Percentiles rank a stretch among this genome's conserved stretches.
Conservation (phyloP, 768 basidiomycete genomes). For the Mycena indigotica region DNA sequence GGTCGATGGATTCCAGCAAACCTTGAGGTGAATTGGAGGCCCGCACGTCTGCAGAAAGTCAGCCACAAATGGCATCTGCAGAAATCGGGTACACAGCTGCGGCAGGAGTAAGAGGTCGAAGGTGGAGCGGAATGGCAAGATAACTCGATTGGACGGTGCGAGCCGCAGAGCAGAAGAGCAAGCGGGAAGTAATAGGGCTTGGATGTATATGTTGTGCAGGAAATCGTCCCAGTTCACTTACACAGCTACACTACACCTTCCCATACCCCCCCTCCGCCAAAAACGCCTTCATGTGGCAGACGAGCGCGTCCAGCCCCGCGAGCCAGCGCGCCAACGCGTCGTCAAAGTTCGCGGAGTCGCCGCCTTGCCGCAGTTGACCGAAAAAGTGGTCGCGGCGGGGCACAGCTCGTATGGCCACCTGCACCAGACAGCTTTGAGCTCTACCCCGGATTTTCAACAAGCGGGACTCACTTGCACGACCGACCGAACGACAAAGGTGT, state of each 20-base stretch:
- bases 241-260: conserved; percentile 38
- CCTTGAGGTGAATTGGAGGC: no score
- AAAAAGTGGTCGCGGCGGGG: conserved; percentile 68
- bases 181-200: no score
- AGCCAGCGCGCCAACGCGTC: conserved; percentile 63
- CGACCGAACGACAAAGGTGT: conserved; percentile 66
- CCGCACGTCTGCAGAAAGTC: no score
- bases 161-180: no score
- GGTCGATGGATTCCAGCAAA: no score
- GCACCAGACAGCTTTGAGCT: conserved; percentile 11
- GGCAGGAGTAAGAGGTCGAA: no score
- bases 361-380: conserved; percentile 59
- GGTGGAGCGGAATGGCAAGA: no score
- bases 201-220: no score
- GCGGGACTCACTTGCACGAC: conserved; percentile 54
- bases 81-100: no score
- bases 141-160: no score
- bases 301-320: conserved; percentile 53
- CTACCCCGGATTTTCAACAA: conserved; percentile 16
- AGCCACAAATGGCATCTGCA: no score
- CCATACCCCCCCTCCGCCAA: conserved; percentile 57
- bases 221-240: background rate
- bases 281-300: conserved; percentile 52
- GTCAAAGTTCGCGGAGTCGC: conserved; percentile 55
- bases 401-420: conserved; percentile 63